Percentiles rank a stretch among this genome's conserved stretches.
phyloP scores from a whole-genome alignment of 345 rosid species.

The Lepidium didymum region DNA sequence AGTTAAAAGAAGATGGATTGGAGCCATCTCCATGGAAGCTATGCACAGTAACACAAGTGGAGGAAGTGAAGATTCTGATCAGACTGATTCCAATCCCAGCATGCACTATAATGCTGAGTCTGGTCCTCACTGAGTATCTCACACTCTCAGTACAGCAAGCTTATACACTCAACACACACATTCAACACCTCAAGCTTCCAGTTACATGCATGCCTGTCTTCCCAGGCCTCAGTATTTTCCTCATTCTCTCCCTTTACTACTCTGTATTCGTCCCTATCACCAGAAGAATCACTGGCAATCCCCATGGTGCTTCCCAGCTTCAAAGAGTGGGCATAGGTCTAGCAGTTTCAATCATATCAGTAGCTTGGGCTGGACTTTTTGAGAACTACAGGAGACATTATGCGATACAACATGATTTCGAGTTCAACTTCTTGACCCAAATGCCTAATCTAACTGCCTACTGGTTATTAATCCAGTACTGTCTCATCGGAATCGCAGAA shows the following conservation, averaged over 20 bases:
- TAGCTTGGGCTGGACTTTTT: slow-evolving; percentile 65
- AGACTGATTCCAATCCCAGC: slow-evolving; percentile 73
- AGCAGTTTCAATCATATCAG: slow-evolving; percentile 59
- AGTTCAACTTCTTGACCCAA: slow-evolving; percentile 45
- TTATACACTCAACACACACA: slow-evolving; percentile 64
- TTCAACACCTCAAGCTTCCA: slow-evolving; percentile 68
- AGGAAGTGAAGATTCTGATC: slow-evolving; percentile 81
- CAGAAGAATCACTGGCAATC: slow-evolving; percentile 71
- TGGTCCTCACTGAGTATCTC: slow-evolving; percentile 65
- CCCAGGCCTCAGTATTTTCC: slow-evolving; percentile 84
- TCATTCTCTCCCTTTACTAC: slow-evolving; percentile 65
- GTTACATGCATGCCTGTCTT: slow-evolving; percentile 93
- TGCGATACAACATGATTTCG: slow-evolving; percentile 52
- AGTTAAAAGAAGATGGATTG: slow-evolving; percentile 62
- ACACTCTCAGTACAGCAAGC: slow-evolving; percentile 93
- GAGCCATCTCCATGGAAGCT: slow-evolving; percentile 79
- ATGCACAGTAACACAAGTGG: slow-evolving; percentile 89
- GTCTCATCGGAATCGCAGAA: slow-evolving; percentile 85
- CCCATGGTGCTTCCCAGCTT: slow-evolving; percentile 92
- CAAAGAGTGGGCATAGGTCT: slow-evolving; percentile 80
- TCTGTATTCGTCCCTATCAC: slow-evolving; percentile 63
- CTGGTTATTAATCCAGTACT: slow-evolving; percentile 84
- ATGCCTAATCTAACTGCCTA: slow-evolving; percentile 68
- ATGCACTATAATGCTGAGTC: slow-evolving; percentile 61
- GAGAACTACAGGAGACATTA: slow-evolving; percentile 73